These are phyloP conservation scores for Xylaria sp. DNA, from an alignment of 2,329 filamentous ascomycete genomes.

Conservation along the genomic window DNA sequence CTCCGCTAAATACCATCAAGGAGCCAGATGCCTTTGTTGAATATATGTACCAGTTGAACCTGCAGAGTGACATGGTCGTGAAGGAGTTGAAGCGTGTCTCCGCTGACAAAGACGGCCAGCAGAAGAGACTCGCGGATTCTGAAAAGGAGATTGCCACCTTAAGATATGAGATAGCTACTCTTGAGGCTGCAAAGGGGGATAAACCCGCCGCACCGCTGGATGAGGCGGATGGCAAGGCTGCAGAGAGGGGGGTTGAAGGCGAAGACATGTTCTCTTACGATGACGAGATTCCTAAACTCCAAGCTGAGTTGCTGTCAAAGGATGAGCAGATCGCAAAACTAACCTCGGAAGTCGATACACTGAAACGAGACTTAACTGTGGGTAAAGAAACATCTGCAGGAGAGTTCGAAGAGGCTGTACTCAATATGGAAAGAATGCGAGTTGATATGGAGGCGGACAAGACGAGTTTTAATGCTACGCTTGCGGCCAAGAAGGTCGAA, in stretches of 20 bases:
- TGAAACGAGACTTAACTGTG: conserved; percentile 76
- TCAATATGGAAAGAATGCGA: background rate
- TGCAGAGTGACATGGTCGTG: conserved; percentile 92
- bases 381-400: conserved; percentile 70
- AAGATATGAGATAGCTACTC: conserved; percentile 69
- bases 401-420: background rate
- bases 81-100: conserved; percentile 91
- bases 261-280: conserved; percentile 95
- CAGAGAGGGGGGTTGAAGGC: conserved; percentile 48
- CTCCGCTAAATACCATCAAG: conserved; percentile 85
- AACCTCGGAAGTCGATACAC: conserved; percentile 71
- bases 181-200: conserved; percentile 51
- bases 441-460: conserved; percentile 36
- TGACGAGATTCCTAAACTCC: conserved; percentile 83
- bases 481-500: background rate
- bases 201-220: conserved; percentile 32
- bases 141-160: conserved; percentile 71
- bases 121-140: conserved; percentile 77
- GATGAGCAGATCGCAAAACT: conserved; percentile 76
- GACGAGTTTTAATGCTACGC: background rate
- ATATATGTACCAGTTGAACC: conserved; percentile 86
- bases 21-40: conserved; percentile 88
- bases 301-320: conserved; percentile 76
- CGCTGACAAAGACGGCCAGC: conserved; percentile 80
- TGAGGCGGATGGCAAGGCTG: conserved; percentile 32